Evolutionary conservation across 2,329 filamentous ascomycete species (phyloP), one percentile per base, ranked within the genome.

Genomic region (Dothistroma pini): DNA sequence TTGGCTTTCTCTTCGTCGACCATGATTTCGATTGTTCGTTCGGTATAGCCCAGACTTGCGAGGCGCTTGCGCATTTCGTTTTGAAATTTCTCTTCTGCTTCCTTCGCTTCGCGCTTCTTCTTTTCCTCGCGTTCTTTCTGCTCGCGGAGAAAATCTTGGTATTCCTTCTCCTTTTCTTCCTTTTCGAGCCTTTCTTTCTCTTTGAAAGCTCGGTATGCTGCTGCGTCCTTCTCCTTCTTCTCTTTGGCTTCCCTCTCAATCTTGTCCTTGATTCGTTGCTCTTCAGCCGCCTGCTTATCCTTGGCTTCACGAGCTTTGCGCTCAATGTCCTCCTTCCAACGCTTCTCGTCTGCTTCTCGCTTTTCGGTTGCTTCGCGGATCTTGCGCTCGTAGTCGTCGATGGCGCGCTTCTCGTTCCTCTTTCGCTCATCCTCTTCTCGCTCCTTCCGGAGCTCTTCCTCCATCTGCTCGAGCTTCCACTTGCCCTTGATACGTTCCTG

Each of bases 81-180:
- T 54, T 80, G 78, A n/a, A 81, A 67, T 58, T 75, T 72, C 58
- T 75, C 74, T 56, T 80, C 65, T 2, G 74, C 59, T 73, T 69
- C 64, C 14, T 57, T 55, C 49, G 63, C 64, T 70, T 68, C 65
- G 38, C 65, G 58, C 60, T 68, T 63, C 51, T 71, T 62, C 54
- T 74, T 74, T 58, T 74, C 74, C 35, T 65, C 61, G 47, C 74
- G 93, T 89, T 68, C 66, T 78, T 93, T 93, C 65, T 92, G 87
- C 71, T 85, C 83, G 61, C 91, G 88, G 29, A 97, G 81, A 31
- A 78, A 73, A 29, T 70, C 70, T 25, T 70, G 74, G 29, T 73
- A 76, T 29, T 80, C 75, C 41, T 71, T 74, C 62, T 80, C 75
- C 61, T 75, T 74, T 64, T 76, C 75, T 55, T 79, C 77, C 62